Evolutionary conservation across 768 basidiomycete genomes (phyloP).

Genomic region (Plicaturopsis crispa): DNA sequence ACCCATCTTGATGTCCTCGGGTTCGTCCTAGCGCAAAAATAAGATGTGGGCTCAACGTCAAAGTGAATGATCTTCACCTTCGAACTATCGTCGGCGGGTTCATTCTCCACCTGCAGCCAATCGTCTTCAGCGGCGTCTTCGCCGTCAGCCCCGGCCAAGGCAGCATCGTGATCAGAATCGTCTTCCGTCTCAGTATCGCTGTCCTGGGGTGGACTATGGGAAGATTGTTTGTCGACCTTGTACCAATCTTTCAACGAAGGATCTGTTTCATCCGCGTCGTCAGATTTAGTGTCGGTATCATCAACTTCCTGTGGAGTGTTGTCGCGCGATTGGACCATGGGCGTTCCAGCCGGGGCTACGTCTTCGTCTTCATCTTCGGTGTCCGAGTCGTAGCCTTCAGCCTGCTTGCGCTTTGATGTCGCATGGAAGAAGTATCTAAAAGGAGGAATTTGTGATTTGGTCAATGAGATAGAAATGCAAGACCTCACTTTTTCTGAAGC

Average conservation of each 20-base stretch:
- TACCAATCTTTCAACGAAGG: conserved; percentile 55
- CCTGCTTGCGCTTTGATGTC: conserved; percentile 38
- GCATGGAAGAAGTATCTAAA: conserved; percentile 77
- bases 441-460: neutral
- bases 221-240: conserved; percentile 46
- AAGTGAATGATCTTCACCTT: conserved; percentile 1
- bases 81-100: conserved; percentile 4
- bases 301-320: conserved; percentile 16
- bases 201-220: too few species aligned
- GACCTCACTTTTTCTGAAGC: conserved; percentile 57
- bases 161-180: conserved; percentile 58
- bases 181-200: conserved; percentile 56
- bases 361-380: conserved; percentile 30
- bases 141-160: conserved; percentile 2
- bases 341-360: conserved; percentile 11
- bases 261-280: conserved; percentile 24
- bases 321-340: conserved; percentile 13
- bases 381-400: conserved; percentile 40
- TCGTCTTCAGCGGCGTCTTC: conserved; percentile 3
- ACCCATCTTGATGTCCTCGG: conserved; percentile 55
- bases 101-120: neutral
- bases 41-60: neutral
- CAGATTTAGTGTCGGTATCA: conserved; percentile 16
- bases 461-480: conserved; percentile 1
- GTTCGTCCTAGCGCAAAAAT: conserved; percentile 17